phyloP scores from a whole-genome alignment of 192 early-diverging fungal genomes.

The Nowakowskiella sp. region DNA sequence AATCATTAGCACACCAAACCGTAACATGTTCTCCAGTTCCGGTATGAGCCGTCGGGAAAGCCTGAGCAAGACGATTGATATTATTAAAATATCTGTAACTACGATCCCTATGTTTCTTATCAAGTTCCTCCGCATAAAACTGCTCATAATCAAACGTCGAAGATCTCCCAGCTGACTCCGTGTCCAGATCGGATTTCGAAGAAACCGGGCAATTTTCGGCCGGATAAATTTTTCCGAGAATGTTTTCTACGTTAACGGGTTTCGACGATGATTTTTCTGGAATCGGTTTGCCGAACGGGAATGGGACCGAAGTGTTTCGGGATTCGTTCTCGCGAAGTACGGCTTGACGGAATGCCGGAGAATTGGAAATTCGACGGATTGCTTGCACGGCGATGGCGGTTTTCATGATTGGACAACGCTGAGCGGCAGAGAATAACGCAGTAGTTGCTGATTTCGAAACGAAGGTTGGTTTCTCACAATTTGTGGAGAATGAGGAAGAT shows the following conservation, averaged over 20 bases:
- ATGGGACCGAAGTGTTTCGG: constrained; percentile 25
- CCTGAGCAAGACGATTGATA: constrained; percentile 92
- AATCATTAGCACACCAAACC: constrained; percentile 99
- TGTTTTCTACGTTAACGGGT: too few relatives aligned
- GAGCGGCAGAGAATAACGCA: constrained; percentile 49
- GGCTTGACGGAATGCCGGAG: constrained; percentile 23
- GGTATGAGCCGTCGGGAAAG: constrained; percentile 92
- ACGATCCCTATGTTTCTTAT: constrained; percentile 95
- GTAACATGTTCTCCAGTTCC: constrained; percentile 79
- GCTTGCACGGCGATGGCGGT: constrained; percentile 61
- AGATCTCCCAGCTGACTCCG: too few relatives aligned
- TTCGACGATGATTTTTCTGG: too few relatives aligned
- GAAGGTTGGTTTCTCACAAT: too few relatives aligned
- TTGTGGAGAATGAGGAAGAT: too few relatives aligned
- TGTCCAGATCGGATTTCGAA: too few relatives aligned
- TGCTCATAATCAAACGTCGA: constrained; percentile 83
- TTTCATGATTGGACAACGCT: constrained; percentile 74
- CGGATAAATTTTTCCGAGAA: too few relatives aligned
- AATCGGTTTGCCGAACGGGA: too few relatives aligned
- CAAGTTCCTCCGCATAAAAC: constrained; percentile 73
- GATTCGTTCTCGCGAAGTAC: constrained; percentile 24
- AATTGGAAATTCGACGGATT: constrained; percentile 27
- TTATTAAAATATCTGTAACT: constrained; percentile 99
- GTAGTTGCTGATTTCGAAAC: too few relatives aligned
- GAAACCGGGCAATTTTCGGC: too few relatives aligned